Conservation (phyloP, 305 asterid genomes). For the Nicotiana rustica region DNA sequence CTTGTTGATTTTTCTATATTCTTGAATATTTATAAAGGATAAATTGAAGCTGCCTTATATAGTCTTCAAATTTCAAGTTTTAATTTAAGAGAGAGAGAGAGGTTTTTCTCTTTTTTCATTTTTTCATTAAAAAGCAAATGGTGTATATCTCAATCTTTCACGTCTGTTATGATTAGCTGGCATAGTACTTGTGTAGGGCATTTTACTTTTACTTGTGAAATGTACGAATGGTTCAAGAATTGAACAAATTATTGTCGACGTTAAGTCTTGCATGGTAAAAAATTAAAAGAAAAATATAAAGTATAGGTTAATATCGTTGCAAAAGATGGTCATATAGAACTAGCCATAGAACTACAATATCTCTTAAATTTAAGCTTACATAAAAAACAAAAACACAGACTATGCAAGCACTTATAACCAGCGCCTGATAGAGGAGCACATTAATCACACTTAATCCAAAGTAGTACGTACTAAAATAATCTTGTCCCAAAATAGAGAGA, state of each 20-base stretch:
- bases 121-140: neutral
- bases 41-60: neutral
- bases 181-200: neutral
- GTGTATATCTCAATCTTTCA: neutral
- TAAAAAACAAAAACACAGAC: slow-evolving; percentile 4
- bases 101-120: neutral
- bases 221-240: neutral
- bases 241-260: neutral
- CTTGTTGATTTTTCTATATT: too few relatives aligned
- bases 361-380: neutral
- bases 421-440: slow-evolving; percentile 23
- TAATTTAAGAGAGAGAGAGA: slow-evolving; percentile 28
- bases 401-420: slow-evolving; percentile 27
- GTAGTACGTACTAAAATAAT: slow-evolving; percentile 6
- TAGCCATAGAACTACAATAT: neutral
- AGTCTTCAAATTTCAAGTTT: slow-evolving; percentile 10
- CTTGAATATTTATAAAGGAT: too few relatives aligned
- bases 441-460: slow-evolving; percentile 22
- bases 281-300: too few relatives aligned
- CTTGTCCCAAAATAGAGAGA: neutral
- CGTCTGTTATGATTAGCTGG: neutral
- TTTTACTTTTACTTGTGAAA: neutral
- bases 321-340: neutral
- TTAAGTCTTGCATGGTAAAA: neutral
- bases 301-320: neutral